Percentiles rank a stretch among this genome's conserved stretches.
Evolutionary conservation across 805 yeast species (phyloP).

Genomic region (Zygosaccharomyces gambellarensis): DNA sequence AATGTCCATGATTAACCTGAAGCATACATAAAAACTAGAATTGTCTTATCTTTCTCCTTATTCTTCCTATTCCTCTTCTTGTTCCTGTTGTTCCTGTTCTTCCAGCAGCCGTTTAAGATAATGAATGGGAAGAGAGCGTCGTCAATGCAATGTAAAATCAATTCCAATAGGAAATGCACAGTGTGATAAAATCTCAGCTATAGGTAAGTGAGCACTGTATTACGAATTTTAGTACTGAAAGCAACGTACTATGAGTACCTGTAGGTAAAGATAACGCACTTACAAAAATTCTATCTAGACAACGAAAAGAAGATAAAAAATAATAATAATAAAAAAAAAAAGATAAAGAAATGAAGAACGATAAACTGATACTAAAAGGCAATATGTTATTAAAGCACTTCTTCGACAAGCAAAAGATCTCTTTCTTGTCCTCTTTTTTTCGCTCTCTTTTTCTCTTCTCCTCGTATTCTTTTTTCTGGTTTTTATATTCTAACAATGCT

Average conservation of each 20-base stretch:
- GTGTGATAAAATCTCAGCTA: no score
- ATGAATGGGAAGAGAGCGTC: background rate
- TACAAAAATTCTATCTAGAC: background rate
- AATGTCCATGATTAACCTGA: conserved; percentile 5
- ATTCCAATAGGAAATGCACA: no score
- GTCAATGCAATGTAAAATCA: background rate
- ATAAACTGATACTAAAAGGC: no score
- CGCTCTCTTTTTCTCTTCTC: no score
- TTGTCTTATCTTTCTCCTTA: background rate
- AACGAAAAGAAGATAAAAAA: background rate
- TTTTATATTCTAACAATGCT: background rate
- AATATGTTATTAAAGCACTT: no score
- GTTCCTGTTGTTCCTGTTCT: background rate
- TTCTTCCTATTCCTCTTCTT: background rate
- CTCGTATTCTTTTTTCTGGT: background rate
- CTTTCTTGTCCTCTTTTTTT: no score
- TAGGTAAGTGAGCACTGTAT: background rate
- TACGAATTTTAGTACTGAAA: background rate
- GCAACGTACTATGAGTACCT: background rate
- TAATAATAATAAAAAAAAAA: background rate
- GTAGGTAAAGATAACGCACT: background rate
- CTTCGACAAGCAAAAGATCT: no score
- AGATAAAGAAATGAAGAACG: background rate
- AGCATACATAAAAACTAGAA: conserved; percentile 3
- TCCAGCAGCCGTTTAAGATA: background rate